Evolutionary conservation across 139 green algal species (phyloP), one percentile per base, ranked within the genome.

Genomic region (Medakamo hakoo): DNA sequence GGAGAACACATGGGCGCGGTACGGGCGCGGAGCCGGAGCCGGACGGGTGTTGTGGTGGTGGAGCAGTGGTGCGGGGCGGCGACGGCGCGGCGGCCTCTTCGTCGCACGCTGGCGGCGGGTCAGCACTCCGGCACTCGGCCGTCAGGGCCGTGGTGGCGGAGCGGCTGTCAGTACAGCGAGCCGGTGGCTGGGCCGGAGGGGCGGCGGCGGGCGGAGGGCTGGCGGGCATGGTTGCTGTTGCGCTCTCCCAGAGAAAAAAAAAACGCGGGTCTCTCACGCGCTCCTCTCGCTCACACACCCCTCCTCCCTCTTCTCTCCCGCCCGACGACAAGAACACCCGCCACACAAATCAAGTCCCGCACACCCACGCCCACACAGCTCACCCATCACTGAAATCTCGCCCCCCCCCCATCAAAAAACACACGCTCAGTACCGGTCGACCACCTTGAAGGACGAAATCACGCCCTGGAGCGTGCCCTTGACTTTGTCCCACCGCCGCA

Each of bases 401-500:
- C 22, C 20, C 22, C 2, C 20, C 24, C 20, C 2, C 23, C 24
- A 60, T 20, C 57, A 60, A 2, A 57, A 21, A 28, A 31, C 3
- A 57, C 59, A 32, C 2, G 19, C 31, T 58, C 40, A 60, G 25
- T 59, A 68, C 19, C 65, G 21, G 62, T 86, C 76, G 18, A 81
- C 32, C 1, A 90, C 71, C 49, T 67, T 58, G 70, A 92, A 92
- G 19, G 74, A 84, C 18, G 75, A 63, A 1, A 82, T 58, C 2
- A 79, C 74, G 4, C 71, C 78, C 24, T 72, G 55, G 3, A 97
- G 74, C 73, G 86, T 86, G 26, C 86, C 72, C 77, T 92, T 76
- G 72, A 97, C 88, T 76, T 89, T 94, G 55, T 67, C 62, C 91
- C 91, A 98, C 30, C 91, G 73, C 65, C 72, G 76, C 40, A 52